These are phyloP conservation scores for Orbilia oligospora DNA, from an alignment of 2,329 filamentous ascomycete genomes.

Conservation along the genomic window DNA sequence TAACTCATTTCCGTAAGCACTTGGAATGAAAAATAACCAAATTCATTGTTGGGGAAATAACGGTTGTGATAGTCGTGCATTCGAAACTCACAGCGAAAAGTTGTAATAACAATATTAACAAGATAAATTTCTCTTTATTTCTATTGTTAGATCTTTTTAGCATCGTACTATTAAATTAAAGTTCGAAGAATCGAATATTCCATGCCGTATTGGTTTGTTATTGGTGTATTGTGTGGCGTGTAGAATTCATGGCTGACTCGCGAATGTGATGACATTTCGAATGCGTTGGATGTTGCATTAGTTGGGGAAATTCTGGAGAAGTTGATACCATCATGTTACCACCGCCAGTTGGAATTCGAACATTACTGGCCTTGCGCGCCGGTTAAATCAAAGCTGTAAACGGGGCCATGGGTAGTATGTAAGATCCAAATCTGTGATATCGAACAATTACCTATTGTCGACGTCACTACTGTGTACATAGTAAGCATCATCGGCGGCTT, in stretches of 20 bases:
- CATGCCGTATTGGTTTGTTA: neutral
- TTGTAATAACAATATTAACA: neutral
- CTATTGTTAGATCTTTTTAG: slow-evolving; percentile 22
- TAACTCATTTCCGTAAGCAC: slow-evolving; percentile 26
- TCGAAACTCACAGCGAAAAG: slow-evolving; percentile 9
- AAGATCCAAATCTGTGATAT: neutral
- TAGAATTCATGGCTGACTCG: slow-evolving; percentile 19
- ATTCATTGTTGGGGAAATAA: slow-evolving; percentile 4
- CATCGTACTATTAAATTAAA: neutral
- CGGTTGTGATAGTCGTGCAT: neutral
- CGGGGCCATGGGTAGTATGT: neutral
- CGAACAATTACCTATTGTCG: slow-evolving; percentile 14
- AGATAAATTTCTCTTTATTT: neutral
- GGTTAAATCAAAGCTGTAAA: neutral
- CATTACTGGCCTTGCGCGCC: neutral
- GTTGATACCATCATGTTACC: neutral
- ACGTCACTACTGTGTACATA: too few relatives aligned
- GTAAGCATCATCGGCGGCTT: neutral
- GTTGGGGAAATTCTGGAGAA: neutral
- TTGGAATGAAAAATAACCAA: slow-evolving; percentile 10
- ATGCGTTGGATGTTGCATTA: slow-evolving; percentile 12
- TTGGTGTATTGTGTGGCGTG: slow-evolving; percentile 8
- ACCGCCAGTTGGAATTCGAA: neutral
- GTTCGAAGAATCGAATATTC: neutral
- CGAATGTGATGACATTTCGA: slow-evolving; percentile 25